Evolutionary conservation across 1,139 yeast species (phyloP).

Genomic region (Eremothecium sinecaudum): DNA sequence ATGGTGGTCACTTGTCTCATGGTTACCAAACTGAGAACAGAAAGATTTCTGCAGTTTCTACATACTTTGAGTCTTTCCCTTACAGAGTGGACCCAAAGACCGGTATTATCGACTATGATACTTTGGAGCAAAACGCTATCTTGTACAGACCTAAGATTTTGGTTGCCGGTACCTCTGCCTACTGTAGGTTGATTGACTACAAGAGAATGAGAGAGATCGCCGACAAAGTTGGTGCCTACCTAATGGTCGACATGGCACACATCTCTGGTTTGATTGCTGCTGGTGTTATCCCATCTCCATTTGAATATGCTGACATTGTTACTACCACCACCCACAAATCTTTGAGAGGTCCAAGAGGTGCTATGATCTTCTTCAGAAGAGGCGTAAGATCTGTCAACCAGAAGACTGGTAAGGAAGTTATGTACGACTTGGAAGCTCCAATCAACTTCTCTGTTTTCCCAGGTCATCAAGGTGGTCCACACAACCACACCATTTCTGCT

Average conservation of each 20-base stretch:
- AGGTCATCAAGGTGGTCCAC: conserved; percentile 99
- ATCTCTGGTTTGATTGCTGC: conserved; percentile 92
- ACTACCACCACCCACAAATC: conserved; percentile 97
- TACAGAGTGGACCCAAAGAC: conserved; percentile 78
- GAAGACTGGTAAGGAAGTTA: conserved; percentile 80
- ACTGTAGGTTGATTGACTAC: conserved; percentile 86
- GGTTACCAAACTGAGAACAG: no score
- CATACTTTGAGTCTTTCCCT: conserved; percentile 95
- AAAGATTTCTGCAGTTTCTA: conserved; percentile 86
- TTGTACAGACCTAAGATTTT: conserved; percentile 89
- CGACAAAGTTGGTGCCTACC: conserved; percentile 85
- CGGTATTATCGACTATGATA: conserved; percentile 87
- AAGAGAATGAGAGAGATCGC: conserved; percentile 82
- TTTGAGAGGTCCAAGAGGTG: conserved; percentile 97
- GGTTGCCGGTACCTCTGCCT: conserved; percentile 96
- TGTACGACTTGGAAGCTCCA: conserved; percentile 78
- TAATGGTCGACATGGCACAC: conserved; percentile 93
- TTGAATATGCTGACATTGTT: conserved; percentile 89
- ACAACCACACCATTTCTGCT: conserved; percentile 94
- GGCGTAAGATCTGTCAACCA: conserved; percentile 75
- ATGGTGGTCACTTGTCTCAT: conserved; percentile 94
- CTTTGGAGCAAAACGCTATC: conserved; percentile 70
- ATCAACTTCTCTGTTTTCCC: conserved; percentile 97
- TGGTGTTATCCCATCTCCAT: conserved; percentile 85
- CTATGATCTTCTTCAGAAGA: conserved; percentile 94